A percentile compares a stretch with the other conserved stretches of the same genome.
phyloP scores from a whole-genome alignment of 768 basidiomycete species.

The Cyclocybe cylindracea region DNA sequence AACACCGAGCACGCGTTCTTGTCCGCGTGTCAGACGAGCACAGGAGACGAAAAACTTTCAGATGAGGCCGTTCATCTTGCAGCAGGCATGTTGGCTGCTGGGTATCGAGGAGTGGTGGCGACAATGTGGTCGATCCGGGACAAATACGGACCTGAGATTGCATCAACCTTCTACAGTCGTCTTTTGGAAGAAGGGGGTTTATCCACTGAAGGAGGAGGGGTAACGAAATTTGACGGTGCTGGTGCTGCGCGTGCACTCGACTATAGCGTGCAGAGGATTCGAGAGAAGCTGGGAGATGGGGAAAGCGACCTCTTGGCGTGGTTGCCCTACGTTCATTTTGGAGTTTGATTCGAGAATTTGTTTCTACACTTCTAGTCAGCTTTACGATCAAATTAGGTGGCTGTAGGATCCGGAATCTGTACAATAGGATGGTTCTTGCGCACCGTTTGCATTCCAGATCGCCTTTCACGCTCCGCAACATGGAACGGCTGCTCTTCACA shows the following conservation, averaged over 20 bases:
- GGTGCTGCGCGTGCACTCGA: conserved; percentile 12
- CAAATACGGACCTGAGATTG: conserved; percentile 7
- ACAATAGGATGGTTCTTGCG: too few relatives aligned
- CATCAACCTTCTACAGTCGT: conserved; percentile 24
- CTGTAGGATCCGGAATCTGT: too few relatives aligned
- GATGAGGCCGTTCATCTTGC: conserved; percentile 20
- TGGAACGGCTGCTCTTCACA: too few relatives aligned
- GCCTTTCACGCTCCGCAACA: too few relatives aligned
- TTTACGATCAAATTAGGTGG: too few relatives aligned
- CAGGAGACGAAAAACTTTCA: conserved; percentile 9
- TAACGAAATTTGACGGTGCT: not conserved
- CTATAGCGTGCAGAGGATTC: not conserved
- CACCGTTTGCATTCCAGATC: too few relatives aligned
- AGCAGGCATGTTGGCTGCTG: conserved; percentile 18
- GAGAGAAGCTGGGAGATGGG: conserved; percentile 1
- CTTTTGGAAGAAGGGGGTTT: not conserved
- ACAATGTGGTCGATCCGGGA: conserved; percentile 22
- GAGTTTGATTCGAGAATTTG: not conserved
- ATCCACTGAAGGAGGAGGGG: not conserved
- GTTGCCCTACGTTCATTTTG: conserved; percentile 14
- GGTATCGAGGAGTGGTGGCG: conserved; percentile 15
- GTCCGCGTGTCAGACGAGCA: conserved; percentile 19
- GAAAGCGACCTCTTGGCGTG: conserved; percentile 3
- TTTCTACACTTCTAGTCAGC: too few relatives aligned
- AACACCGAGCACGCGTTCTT: conserved; percentile 15